phyloP scores from a whole-genome alignment of 345 rosid genomes.

The Cardamine chenopodiifolia region DNA sequence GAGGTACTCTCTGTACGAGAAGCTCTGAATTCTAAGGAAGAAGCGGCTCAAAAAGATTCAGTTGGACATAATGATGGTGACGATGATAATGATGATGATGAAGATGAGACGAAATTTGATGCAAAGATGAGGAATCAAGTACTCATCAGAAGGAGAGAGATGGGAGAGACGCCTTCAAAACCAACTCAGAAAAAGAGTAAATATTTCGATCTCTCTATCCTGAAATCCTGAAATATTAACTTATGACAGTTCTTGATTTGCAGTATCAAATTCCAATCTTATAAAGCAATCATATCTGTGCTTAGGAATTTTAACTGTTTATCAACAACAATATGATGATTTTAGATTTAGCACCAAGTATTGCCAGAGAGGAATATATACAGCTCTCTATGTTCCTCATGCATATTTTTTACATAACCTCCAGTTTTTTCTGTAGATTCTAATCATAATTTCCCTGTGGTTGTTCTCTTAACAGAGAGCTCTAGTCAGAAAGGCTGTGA shows the following conservation, averaged over 20 bases:
- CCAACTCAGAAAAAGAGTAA: conserved; percentile 59
- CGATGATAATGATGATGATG: conserved; percentile 53
- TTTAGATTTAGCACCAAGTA: conserved; percentile 13
- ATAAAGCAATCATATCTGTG: neutral
- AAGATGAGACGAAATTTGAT: conserved; percentile 79
- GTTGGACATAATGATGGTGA: conserved; percentile 39
- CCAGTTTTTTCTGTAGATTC: conserved; percentile 27
- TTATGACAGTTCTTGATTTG: conserved; percentile 10
- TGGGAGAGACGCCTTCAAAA: conserved; percentile 58
- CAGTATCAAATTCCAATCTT: neutral
- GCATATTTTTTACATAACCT: conserved; percentile 7
- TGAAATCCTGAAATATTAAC: neutral
- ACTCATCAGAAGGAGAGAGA: conserved; percentile 65
- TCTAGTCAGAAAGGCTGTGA: conserved; percentile 49
- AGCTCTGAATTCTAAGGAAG: conserved; percentile 72
- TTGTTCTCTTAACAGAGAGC: conserved; percentile 50
- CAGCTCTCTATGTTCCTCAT: conserved; percentile 17
- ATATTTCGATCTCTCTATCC: conserved; percentile 24
- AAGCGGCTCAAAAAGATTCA: conserved; percentile 49
- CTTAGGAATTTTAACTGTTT: conserved; percentile 16
- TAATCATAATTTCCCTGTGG: conserved; percentile 20
- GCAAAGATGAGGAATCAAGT: conserved; percentile 80
- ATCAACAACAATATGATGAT: conserved; percentile 3
- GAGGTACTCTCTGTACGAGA: conserved; percentile 78
- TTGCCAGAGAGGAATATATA: conserved; percentile 5